Evolutionary conservation across 177 flowering plant genomes (phyloP).

Genomic region (Telopea speciosissima): DNA sequence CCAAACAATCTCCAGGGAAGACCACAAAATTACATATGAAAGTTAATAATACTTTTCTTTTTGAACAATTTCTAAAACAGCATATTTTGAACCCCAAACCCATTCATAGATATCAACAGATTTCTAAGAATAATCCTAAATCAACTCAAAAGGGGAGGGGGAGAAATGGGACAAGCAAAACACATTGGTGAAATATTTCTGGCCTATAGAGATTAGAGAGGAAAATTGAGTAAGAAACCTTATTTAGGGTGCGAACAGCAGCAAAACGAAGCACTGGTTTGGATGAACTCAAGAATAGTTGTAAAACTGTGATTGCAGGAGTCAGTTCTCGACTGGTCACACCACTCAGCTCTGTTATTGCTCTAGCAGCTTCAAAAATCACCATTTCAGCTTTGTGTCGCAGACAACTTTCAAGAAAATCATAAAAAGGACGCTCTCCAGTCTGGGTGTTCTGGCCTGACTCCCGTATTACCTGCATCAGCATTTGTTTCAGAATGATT

Average conservation of each 20-base stretch:
- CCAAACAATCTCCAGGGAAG: neutral
- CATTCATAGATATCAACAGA: too few species aligned
- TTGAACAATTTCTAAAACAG: too few species aligned
- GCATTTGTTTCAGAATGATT: neutral
- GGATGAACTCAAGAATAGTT: conserved; percentile 89
- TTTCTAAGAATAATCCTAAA: too few species aligned
- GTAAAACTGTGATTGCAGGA: conserved; percentile 96
- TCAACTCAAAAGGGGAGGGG: too few species aligned
- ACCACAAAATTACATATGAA: too few species aligned
- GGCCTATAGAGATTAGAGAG: neutral
- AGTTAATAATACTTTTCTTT: too few species aligned
- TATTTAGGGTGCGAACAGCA: conserved; percentile 94
- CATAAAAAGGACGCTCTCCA: conserved; percentile 94
- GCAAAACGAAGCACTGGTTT: conserved; percentile 98
- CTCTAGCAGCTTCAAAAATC: conserved; percentile 96
- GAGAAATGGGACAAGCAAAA: neutral
- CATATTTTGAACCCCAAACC: too few species aligned
- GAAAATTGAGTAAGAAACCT: conserved; percentile 37
- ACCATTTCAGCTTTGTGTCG: conserved; percentile 99
- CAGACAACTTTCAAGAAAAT: conserved; percentile 87
- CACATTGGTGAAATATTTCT: too few species aligned
- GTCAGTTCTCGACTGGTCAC: conserved; percentile 86
- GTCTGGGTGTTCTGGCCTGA: conserved; percentile 57
- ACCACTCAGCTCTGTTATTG: conserved; percentile 88
- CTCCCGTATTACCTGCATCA: conserved; percentile 74